Conservation (phyloP, 768 basidiomycete species). For the Collybia mongolica region DNA sequence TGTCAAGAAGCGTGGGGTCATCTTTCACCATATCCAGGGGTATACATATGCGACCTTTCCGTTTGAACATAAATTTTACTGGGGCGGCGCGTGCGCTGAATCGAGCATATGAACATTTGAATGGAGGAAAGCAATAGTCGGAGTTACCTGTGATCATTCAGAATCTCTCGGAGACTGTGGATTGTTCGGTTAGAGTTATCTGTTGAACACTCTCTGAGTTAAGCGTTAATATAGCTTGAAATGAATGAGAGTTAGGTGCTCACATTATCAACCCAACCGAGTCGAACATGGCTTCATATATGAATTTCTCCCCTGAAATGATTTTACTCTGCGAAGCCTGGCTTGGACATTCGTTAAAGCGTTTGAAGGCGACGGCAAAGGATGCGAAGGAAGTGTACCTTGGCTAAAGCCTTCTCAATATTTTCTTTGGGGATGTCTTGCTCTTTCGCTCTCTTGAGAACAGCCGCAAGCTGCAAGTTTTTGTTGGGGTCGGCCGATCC, state of each 20-base stretch:
- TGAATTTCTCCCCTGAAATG: constrained; percentile 42
- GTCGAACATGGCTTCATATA: constrained; percentile 62
- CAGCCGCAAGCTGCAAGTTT: constrained; percentile 52
- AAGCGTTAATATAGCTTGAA: not conserved
- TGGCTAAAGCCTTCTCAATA: constrained; percentile 59
- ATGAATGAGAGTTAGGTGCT: constrained; percentile 20
- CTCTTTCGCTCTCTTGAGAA: constrained; percentile 54
- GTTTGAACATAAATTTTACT: constrained; percentile 64
- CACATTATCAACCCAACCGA: constrained; percentile 66
- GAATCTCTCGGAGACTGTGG: constrained; percentile 51
- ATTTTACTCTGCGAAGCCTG: constrained; percentile 51
- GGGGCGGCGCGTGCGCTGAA: constrained; percentile 59
- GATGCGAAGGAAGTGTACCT: constrained; percentile 30
- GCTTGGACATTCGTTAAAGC: not conserved
- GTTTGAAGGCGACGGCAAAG: not conserved
- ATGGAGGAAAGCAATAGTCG: not conserved
- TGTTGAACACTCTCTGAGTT: constrained; percentile 54
- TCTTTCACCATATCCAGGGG: constrained; percentile 38
- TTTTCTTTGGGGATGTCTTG: constrained; percentile 68
- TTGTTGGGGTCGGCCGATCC: constrained; percentile 53
- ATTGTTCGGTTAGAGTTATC: constrained; percentile 65
- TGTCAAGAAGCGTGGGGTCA: constrained; percentile 29
- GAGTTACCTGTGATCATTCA: constrained; percentile 47
- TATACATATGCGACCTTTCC: constrained; percentile 52
- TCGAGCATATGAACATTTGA: constrained; percentile 1